Base-by-base conservation (phyloP, 305 asterid species). In the Fraxinus xanthoxyloides region DNA sequence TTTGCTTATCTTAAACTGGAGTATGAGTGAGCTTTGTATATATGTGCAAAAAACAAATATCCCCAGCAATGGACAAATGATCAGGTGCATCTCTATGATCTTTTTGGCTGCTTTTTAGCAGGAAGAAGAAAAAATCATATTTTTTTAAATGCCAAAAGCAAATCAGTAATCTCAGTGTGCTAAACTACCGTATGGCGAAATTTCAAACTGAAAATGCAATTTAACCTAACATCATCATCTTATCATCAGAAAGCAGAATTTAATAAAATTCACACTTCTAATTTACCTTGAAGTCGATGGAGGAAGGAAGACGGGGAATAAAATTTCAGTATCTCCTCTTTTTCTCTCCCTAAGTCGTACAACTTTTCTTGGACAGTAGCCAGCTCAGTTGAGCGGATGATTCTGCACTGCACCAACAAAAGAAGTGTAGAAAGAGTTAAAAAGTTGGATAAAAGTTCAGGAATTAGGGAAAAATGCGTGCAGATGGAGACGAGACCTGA, bases 361-460 rank as follows among this genome's bases (percentile, higher is more conserved):
- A 92, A 77, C 65, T 88, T 95, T 87, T 95, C 99, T 87, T 92
- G 97, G 79, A 98, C 97, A 85, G 97, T 86, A 81, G 99, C 99
- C 83, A 95, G 87, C 86, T 95, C 99, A 40, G 95, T 86, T n/a
- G 98, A 94, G 70, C 98, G 93, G 78, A 95, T 95, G 76, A 95
- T 93, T 85, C 92, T 89, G 83, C 99, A 95, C 99, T 95, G 92
- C 75, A 83, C 77, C 61, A 84, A 77, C 80, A 89, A 80, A 86
- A 74, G 6, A 78, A 77, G 80, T 46, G 82, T 67, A 61, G 75
- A 32, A 59, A 34, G 74, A 15, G 43, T 31, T 0, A 67, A 48
- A 48, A 77, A 0, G 13, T 7, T 19, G 17, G 32, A 24, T 9
- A 48, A 36, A 59, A 67, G 48, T 34, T 15, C 34, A n/a, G 76